These are phyloP conservation scores for Plasmodium gonderi DNA, from an alignment of 169 alveolate species.

Conservation along the genomic window DNA sequence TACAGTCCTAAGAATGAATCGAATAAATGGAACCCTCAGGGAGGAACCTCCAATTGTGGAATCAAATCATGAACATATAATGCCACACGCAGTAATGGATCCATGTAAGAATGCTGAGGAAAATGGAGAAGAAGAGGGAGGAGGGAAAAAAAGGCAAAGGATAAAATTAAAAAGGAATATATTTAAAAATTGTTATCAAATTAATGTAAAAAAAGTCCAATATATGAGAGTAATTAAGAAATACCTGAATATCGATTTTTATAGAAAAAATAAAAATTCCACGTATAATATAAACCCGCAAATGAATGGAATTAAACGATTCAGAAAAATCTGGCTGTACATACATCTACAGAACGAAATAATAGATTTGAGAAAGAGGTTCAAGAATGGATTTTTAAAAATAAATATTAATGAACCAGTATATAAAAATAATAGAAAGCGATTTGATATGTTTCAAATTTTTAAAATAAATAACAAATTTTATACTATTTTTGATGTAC, in stretches of 20 bases:
- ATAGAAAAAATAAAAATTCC: background rate
- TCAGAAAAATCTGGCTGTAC: constrained; percentile 31
- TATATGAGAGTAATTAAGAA: background rate
- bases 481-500: constrained; percentile 32
- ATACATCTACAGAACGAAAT: constrained; percentile 27
- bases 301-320: background rate
- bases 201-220: background rate
- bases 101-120: background rate
- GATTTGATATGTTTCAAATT: constrained; percentile 27
- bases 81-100: no score
- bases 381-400: constrained; percentile 10
- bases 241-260: background rate
- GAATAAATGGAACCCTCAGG: no score
- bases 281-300: background rate
- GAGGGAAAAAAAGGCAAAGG: background rate
- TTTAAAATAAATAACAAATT: constrained; percentile 13
- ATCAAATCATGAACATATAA: no score
- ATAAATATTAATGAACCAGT: constrained; percentile 18
- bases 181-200: background rate
- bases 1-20: no score
- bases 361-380: constrained; percentile 18
- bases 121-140: no score
- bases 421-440: constrained; percentile 14
- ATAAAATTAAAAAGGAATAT: background rate
- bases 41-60: background rate